Conservation (phyloP, 1,139 yeast genomes). For the Eremothecium cymbalariae region DNA sequence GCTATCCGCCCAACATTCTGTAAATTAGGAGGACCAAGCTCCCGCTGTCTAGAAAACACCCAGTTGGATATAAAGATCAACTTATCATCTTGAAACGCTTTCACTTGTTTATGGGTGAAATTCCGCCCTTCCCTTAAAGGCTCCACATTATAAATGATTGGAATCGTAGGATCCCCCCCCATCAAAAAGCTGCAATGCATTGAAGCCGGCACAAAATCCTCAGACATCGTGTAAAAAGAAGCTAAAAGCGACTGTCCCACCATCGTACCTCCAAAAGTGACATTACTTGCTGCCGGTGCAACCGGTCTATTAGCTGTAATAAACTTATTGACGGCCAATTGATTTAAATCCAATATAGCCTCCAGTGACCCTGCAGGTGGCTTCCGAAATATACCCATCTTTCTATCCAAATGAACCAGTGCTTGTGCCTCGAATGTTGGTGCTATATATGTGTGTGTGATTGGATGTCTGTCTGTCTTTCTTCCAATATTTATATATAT, state of each 20-base stretch:
- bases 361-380: too few relatives aligned
- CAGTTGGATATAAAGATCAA: conserved; percentile 47
- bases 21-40: too few relatives aligned
- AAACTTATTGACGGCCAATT: conserved; percentile 17
- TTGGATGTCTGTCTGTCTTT: too few relatives aligned
- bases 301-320: conserved; percentile 19
- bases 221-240: conserved; percentile 43
- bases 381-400: too few relatives aligned
- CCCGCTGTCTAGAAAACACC: conserved; percentile 33
- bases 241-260: conserved; percentile 67
- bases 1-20: too few relatives aligned
- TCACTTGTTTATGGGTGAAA: conserved; percentile 51
- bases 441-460: too few relatives aligned
- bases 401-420: too few relatives aligned
- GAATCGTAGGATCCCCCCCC: conserved; percentile 43
- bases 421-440: too few relatives aligned
- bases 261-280: conserved; percentile 73
- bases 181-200: conserved; percentile 45
- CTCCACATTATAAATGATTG: conserved; percentile 52
- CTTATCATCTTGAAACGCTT: conserved; percentile 46
- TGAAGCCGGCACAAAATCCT: conserved; percentile 41
- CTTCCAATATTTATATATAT: too few relatives aligned
- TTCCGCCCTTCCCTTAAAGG: conserved; percentile 53
- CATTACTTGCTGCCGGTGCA: conserved; percentile 52
- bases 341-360: conserved; percentile 6